These are phyloP conservation scores for Salinomyces thailandicus DNA, from an alignment of 2,329 filamentous ascomycete species.

Conservation along the genomic window DNA sequence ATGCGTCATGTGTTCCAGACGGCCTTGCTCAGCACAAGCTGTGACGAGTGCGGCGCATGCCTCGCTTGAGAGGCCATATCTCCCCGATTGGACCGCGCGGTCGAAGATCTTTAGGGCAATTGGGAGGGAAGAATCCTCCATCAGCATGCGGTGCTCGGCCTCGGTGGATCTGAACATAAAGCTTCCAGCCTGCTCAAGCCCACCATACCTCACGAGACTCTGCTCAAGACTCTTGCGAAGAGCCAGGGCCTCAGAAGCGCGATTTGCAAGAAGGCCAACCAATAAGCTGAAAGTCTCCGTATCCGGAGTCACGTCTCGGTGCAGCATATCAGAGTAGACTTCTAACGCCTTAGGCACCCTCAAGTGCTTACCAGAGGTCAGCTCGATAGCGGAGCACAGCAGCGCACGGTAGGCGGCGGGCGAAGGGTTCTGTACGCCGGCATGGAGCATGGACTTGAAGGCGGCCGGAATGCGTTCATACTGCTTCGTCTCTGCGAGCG, in stretches of 20 bases:
- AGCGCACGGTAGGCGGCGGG: constrained; percentile 87
- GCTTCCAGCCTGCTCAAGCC: constrained; percentile 70
- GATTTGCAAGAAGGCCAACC: constrained; percentile 68
- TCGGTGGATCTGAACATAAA: constrained; percentile 86
- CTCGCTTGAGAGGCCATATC: constrained; percentile 61
- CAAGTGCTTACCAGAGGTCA: constrained; percentile 69
- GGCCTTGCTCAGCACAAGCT: constrained; percentile 73
- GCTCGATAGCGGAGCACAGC: constrained; percentile 69
- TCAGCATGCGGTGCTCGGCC: constrained; percentile 73
- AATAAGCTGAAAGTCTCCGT: constrained; percentile 80
- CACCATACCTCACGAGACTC: constrained; percentile 74
- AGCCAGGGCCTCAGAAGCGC: constrained; percentile 66
- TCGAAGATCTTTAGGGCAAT: constrained; percentile 81
- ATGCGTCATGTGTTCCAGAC: constrained; percentile 77
- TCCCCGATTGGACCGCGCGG: constrained; percentile 52
- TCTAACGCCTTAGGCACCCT: constrained; percentile 85
- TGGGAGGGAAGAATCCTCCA: constrained; percentile 76
- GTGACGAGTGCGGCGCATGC: constrained; percentile 78
- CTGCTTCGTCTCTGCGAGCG: constrained; percentile 59
- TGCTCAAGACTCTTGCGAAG: constrained; percentile 66
- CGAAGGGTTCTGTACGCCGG: constrained; percentile 68
- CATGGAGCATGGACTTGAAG: constrained; percentile 81
- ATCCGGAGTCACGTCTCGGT: constrained; percentile 70
- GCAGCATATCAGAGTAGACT: constrained; percentile 93
- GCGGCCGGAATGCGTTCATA: constrained; percentile 82